Evolutionary conservation across 148 eudicot genomes (phyloP).

Genomic region (Vaccinium darrowii): DNA sequence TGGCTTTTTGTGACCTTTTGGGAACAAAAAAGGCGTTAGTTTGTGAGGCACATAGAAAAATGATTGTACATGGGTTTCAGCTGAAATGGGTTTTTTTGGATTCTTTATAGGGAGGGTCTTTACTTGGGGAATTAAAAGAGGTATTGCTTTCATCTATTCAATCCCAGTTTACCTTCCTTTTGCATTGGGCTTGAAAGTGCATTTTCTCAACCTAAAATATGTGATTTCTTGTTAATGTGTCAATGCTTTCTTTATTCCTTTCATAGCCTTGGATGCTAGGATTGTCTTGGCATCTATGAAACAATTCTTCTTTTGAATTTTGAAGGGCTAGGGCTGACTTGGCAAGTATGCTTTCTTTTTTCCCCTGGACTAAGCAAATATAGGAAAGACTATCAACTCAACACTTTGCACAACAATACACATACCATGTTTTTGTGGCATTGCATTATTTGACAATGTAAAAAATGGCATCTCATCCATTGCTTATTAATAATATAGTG

Average conservation of each 20-base stretch:
- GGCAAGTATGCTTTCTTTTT: too few species aligned
- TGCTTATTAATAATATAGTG: too few species aligned
- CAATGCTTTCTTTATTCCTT: slow-evolving; percentile 27
- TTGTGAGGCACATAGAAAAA: neutral
- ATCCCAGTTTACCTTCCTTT: slow-evolving; percentile 15
- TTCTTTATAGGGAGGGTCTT: slow-evolving; percentile 23
- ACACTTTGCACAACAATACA: too few species aligned
- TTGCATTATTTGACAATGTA: too few species aligned
- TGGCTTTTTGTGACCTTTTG: neutral
- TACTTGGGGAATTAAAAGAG: slow-evolving; percentile 39
- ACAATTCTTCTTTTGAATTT: too few species aligned
- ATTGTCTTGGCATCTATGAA: slow-evolving; percentile 1
- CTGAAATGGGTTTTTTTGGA: slow-evolving; percentile 14
- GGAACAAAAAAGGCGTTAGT: neutral
- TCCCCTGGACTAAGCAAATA: too few species aligned
- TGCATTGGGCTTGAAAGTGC: neutral
- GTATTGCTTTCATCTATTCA: slow-evolving; percentile 33
- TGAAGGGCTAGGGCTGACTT: too few species aligned
- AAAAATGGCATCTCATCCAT: too few species aligned
- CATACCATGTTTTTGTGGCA: too few species aligned
- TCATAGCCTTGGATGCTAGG: slow-evolving; percentile 3
- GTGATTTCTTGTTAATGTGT: slow-evolving; percentile 15
- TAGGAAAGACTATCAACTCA: too few species aligned
- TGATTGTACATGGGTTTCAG: neutral
- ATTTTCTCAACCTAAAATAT: neutral